phyloP scores from a whole-genome alignment of 331 rosid species.

The Pyrus hybrid region DNA sequence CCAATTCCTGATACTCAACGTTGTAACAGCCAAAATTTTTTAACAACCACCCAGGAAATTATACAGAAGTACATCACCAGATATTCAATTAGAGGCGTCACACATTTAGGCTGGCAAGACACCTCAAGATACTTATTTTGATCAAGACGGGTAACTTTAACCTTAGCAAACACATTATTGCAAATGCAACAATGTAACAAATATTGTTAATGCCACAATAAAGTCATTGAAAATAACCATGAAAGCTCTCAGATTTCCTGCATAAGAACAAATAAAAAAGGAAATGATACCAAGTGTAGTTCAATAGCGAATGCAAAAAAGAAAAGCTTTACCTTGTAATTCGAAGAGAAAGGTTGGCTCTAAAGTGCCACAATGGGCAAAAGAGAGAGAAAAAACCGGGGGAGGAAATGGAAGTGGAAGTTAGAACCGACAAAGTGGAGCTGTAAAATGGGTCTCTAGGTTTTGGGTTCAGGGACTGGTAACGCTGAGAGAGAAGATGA shows the following conservation, averaged over 20 bases:
- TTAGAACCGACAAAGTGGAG: neutral
- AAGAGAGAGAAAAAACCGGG: neutral
- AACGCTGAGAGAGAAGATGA: too few relatives aligned
- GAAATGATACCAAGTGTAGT: neutral
- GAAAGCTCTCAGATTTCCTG: neutral
- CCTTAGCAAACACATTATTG: neutral
- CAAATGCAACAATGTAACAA: neutral
- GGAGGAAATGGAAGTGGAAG: neutral
- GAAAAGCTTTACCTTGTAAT: neutral
- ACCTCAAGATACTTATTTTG: conserved; percentile 12
- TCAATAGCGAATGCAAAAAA: neutral
- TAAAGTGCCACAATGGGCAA: neutral
- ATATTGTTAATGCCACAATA: neutral
- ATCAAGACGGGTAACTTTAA: neutral
- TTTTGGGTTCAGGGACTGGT: too few relatives aligned
- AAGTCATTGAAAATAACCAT: neutral
- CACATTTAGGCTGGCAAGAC: conserved; percentile 17
- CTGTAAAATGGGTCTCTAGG: neutral
- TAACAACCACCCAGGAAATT: neutral
- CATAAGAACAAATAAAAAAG: neutral
- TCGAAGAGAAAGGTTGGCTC: neutral
- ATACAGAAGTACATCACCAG: conserved; percentile 4
- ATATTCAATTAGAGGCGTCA: conserved; percentile 16
- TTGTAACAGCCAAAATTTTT: neutral
- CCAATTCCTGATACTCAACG: neutral